Evolutionary conservation across 108 stramenopile genomes (phyloP), one percentile per base, ranked within the genome.

Genomic region (Skeletonema tropicum): DNA sequence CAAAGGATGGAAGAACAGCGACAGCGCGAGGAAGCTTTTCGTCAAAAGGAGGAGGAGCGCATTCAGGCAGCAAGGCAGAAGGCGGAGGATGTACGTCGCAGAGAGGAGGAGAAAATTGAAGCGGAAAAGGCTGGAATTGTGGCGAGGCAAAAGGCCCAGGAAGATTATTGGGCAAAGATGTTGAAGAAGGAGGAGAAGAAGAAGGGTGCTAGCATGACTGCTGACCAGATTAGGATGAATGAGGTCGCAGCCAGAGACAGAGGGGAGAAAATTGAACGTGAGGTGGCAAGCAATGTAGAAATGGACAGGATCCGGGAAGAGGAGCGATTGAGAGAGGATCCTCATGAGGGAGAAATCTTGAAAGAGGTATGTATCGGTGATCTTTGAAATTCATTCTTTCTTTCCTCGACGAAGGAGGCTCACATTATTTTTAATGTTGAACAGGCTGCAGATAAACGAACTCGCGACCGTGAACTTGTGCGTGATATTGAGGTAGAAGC

Each of bases 151-250:
- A 67, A 83, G 49, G 66, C 64, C 30, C 87, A 88, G 45, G 87
- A 88, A 49, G 87, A 76, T 11, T 88, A 86, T 61, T 88, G 87
- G 87, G 74, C 75, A 10, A 81, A 82, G 11, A 75, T 77, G 63
- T 61, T 88, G 57, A 21, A 82, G 66, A 76, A 69, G 12, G 76
- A 86, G 46, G 57, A 74, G 23, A 68, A 75, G 13, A 68, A 61
- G 66, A 68, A 79, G 25, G 57, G 38, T 30, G 13, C 45, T 6
- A 31, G 49, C 11, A 57, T 71, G 65, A 49, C 70, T 32, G 25
- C 49, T 36, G 65, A 78, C 11, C 66, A 74, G 29, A 66, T 31
- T 42, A 13, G 46, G 68, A 75, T 45, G 85, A 83, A 23, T 32
- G 66, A 73, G 68, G 80, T 73, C 5, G 31, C 30, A 35, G 62